phyloP scores from a whole-genome alignment of 192 early-diverging fungal species.

The Pilaira anomala region DNA sequence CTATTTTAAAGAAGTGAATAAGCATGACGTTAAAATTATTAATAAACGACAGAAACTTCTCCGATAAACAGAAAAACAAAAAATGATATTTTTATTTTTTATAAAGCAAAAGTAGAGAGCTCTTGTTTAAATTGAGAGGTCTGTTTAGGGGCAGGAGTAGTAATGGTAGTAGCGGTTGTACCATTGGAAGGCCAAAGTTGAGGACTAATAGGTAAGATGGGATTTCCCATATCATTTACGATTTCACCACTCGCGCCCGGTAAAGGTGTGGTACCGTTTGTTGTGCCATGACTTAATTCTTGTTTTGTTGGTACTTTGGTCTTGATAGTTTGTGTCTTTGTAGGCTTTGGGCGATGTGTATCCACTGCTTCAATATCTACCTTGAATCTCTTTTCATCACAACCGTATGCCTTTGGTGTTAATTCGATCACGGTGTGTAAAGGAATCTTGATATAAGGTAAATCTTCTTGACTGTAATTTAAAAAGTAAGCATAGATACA shows the following conservation, averaged over 20 bases:
- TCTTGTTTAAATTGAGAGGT: no score
- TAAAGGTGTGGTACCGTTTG: neutral
- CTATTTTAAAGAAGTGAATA: no score
- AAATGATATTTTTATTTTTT: no score
- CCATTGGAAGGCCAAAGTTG: neutral
- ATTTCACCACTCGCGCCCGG: constrained; percentile 35
- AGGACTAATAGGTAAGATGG: constrained; percentile 30
- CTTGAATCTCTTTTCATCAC: constrained; percentile 88
- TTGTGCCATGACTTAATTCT: neutral
- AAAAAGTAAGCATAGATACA: constrained; percentile 98
- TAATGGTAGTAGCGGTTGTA: no score
- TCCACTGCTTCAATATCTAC: constrained; percentile 98
- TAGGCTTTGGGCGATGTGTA: constrained; percentile 84
- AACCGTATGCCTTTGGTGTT: constrained; percentile 95
- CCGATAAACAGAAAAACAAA: no score
- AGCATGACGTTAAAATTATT: no score
- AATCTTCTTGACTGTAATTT: constrained; percentile 87
- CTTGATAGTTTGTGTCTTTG: neutral
- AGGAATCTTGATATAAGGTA: constrained; percentile 99
- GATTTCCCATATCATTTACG: constrained; percentile 22
- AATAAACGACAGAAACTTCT: no score
- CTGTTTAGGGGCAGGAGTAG: no score
- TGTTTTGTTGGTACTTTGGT: neutral
- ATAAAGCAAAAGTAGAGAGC: no score
- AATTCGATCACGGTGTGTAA: constrained; percentile 96